Evolutionary conservation across 768 basidiomycete genomes (phyloP).

Genomic region (Naganishia randhawae): DNA sequence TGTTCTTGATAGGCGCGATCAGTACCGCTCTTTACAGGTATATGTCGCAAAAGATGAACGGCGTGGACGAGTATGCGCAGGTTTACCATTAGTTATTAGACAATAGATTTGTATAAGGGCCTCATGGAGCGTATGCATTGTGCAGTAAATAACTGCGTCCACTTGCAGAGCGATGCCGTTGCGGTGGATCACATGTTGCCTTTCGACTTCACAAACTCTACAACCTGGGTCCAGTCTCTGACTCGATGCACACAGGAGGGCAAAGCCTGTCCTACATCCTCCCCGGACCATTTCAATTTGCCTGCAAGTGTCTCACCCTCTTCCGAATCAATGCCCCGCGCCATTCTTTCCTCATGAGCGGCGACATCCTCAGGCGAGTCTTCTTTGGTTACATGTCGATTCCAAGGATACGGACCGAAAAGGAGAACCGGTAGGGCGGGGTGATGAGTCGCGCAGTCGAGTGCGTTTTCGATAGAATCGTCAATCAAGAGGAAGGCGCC

Average conservation of each 20-base stretch:
- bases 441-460: conserved; percentile 57
- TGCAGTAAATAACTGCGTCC: not conserved
- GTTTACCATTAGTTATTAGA: conserved; percentile 31
- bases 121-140: not conserved
- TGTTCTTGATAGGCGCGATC: conserved; percentile 40
- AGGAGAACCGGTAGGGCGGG: conserved; percentile 62
- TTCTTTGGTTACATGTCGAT: conserved; percentile 55
- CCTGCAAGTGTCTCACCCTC: conserved; percentile 34
- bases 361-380: conserved; percentile 34
- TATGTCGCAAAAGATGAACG: conserved; percentile 41
- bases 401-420: conserved; percentile 76
- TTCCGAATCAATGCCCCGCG: conserved; percentile 33
- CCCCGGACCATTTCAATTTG: conserved; percentile 59
- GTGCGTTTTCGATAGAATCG: conserved; percentile 74
- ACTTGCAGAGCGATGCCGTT: not conserved
- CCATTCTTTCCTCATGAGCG: conserved; percentile 38
- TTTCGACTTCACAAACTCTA: conserved; percentile 37
- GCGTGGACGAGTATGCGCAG: conserved; percentile 38
- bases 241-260: conserved; percentile 59
- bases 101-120: conserved; percentile 17
- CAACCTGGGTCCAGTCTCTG: conserved; percentile 62
- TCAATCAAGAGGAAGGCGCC: conserved; percentile 68
- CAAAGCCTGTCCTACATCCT: conserved; percentile 53
- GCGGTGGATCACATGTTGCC: not conserved
- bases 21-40: conserved; percentile 39